A percentile compares a stretch with the other conserved stretches of the same genome.
phyloP scores from a whole-genome alignment of 805 yeast genomes.

The Wickerhamiella azyma region DNA sequence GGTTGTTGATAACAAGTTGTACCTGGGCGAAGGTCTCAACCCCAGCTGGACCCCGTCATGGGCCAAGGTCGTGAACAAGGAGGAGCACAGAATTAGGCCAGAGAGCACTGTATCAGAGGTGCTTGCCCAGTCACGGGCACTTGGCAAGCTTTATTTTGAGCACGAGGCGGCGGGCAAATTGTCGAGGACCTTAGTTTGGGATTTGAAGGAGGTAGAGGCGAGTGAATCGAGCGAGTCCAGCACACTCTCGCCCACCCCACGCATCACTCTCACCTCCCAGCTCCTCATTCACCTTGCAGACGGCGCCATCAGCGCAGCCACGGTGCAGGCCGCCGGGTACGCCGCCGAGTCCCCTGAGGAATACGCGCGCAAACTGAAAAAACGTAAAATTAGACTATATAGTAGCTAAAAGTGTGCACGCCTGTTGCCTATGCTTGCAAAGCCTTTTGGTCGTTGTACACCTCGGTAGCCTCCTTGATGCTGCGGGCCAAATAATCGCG shows the following conservation, averaged over 20 bases:
- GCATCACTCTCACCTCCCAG: not conserved
- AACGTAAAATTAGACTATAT: not conserved
- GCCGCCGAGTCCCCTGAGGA: slow-evolving; percentile 12
- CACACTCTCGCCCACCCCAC: not conserved
- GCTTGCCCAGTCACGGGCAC: slow-evolving; percentile 18
- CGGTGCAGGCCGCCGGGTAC: slow-evolving; percentile 16
- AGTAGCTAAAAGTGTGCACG: slow-evolving; percentile 11
- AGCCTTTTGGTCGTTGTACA: slow-evolving; percentile 37
- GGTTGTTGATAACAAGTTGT: slow-evolving; percentile 29
- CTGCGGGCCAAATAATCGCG: slow-evolving; percentile 53
- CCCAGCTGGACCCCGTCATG: slow-evolving; percentile 2
- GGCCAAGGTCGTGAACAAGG: slow-evolving; percentile 12
- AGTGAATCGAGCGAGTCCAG: not conserved
- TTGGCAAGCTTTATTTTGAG: slow-evolving; percentile 15
- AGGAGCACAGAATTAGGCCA: slow-evolving; percentile 11
- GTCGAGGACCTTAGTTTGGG: slow-evolving; percentile 2
- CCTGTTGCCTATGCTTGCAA: slow-evolving; percentile 5
- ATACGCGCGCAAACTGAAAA: slow-evolving; percentile 9
- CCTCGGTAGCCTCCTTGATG: slow-evolving; percentile 69
- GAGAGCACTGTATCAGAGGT: not conserved
- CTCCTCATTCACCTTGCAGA: slow-evolving; percentile 13
- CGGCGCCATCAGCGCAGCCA: slow-evolving; percentile 16
- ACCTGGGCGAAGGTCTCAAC: slow-evolving; percentile 10
- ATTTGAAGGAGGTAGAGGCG: not conserved
- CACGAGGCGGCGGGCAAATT: slow-evolving; percentile 11